Evolutionary conservation across 306 rosid species (phyloP), one percentile per base, ranked within the genome.

Genomic region (Carpinus viminea): DNA sequence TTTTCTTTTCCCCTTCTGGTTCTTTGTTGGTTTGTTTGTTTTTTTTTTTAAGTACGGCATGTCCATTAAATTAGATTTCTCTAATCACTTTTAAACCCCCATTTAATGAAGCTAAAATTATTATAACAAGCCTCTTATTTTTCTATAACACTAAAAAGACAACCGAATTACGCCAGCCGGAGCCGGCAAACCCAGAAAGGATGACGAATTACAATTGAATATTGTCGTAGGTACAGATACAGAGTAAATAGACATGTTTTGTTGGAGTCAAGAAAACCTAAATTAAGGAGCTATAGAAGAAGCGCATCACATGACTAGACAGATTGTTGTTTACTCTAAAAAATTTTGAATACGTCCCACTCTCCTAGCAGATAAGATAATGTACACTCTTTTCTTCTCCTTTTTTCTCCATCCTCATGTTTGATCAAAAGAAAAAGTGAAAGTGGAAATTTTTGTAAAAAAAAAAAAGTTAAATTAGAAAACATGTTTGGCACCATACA

Each of bases 351-450:
- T 64, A 80, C 80, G 76, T 51, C 77, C 50, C 70, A 56, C 38
- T 48, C 80, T 69, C 68, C 65, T 81, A 51, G 76, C 78, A 87
- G 79, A 82, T 75, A 77, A 82, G 84, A 83, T 84, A 87, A 87
- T 88, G 84, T 68, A 74, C 75, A 17, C 71, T 41, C 13, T 26
- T 76, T 36, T 24, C 36, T 70, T 70, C 38, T 12, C 1, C 26
- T 10, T 56, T 75, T 38, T 68, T 60, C 69, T 73, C 69, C 74
- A 38, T 57, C 78, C 72, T 53, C 70, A 21, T 36, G 74, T 64
- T 82, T 47, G 70, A 47, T 38, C 13, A 36, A 53, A 68, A 73
- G 53, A 48, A 38, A 66, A 66, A 74, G 54, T 69, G 72, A 15
- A 78, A 69, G 56, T 73, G 51, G 59, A 66, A 68, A 74, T 56